A percentile compares a stretch with the other conserved stretches of the same genome.
phyloP scores from a whole-genome alignment of 495 filamentous ascomycete genomes.

The Trichoderma erinaceum region DNA sequence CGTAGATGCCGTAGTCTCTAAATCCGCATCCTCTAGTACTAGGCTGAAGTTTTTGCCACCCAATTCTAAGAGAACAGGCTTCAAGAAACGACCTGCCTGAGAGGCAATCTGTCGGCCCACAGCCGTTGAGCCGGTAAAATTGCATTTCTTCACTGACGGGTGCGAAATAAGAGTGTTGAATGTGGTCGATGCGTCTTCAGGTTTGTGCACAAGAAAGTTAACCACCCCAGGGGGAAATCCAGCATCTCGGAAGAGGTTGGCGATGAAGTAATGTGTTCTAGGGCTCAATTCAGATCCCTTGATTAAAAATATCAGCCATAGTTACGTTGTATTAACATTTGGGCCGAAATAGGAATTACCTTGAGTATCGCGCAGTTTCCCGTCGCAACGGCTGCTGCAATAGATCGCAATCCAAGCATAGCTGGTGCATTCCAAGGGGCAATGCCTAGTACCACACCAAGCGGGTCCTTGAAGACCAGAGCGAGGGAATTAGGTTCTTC shows the following conservation, averaged over 20 bases:
- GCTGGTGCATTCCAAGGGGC: neutral
- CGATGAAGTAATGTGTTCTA: conserved; percentile 9
- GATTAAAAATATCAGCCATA: too few species aligned
- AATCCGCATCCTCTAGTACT: conserved; percentile 25
- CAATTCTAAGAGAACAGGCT: conserved; percentile 42
- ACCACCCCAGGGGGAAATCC: conserved; percentile 46
- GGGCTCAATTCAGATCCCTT: conserved; percentile 40
- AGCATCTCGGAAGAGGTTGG: conserved; percentile 32
- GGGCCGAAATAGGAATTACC: too few species aligned
- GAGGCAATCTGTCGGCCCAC: conserved; percentile 28
- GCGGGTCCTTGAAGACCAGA: neutral
- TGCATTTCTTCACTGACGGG: conserved; percentile 39
- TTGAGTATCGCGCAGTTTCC: conserved; percentile 75
- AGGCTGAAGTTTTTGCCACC: conserved; percentile 26
- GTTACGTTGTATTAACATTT: too few species aligned
- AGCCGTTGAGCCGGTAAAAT: conserved; percentile 27
- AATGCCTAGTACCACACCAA: neutral
- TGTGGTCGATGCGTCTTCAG: conserved; percentile 39
- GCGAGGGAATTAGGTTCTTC: neutral
- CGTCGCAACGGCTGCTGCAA: conserved; percentile 49
- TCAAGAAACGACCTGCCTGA: conserved; percentile 46
- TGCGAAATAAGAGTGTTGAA: conserved; percentile 40
- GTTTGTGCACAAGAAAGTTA: conserved; percentile 41
- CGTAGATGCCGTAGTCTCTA: conserved; percentile 22
- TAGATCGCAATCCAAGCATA: neutral